phyloP scores from a whole-genome alignment of 441 rosid species.

The Eruca vesicaria region DNA sequence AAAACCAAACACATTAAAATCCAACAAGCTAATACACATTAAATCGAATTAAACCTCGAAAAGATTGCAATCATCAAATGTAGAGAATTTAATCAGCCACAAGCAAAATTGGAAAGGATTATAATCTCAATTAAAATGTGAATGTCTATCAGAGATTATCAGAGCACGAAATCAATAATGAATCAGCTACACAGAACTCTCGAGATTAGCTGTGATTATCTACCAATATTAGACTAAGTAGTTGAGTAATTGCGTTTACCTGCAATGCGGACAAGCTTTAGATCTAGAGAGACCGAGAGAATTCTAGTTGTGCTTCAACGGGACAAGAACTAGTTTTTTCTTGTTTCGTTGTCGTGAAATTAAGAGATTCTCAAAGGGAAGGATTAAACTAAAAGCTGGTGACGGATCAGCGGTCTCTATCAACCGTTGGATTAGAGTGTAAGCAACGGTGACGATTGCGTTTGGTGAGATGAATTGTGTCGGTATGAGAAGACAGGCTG shows the following conservation, averaged over 20 bases:
- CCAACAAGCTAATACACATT: too few relatives aligned
- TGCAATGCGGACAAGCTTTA: conserved; percentile 14
- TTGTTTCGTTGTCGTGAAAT: conserved; percentile 30
- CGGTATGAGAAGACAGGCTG: conserved; percentile 34
- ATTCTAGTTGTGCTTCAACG: conserved; percentile 1
- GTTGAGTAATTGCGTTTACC: not conserved
- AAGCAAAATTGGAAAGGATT: not conserved
- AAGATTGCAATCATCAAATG: not conserved
- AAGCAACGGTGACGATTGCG: conserved; percentile 20
- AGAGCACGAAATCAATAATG: not conserved
- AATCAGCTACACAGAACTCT: not conserved
- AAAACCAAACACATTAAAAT: not conserved
- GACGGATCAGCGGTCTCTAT: conserved; percentile 35
- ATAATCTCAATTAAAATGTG: not conserved
- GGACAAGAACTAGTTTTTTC: not conserved
- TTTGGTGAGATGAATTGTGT: conserved; percentile 34
- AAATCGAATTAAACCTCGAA: not conserved
- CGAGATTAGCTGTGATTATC: conserved; percentile 2
- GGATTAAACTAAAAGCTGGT: conserved; percentile 21
- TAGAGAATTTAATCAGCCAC: not conserved
- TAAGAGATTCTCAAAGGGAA: conserved; percentile 19
- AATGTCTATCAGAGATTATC: not conserved
- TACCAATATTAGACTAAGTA: not conserved
- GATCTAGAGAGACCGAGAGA: conserved; percentile 13
- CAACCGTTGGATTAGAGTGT: conserved; percentile 16